A percentile compares a stretch with the other conserved stretches of the same genome.
Conservation (phyloP, 306 rosid genomes). For the Castanea crenata region DNA sequence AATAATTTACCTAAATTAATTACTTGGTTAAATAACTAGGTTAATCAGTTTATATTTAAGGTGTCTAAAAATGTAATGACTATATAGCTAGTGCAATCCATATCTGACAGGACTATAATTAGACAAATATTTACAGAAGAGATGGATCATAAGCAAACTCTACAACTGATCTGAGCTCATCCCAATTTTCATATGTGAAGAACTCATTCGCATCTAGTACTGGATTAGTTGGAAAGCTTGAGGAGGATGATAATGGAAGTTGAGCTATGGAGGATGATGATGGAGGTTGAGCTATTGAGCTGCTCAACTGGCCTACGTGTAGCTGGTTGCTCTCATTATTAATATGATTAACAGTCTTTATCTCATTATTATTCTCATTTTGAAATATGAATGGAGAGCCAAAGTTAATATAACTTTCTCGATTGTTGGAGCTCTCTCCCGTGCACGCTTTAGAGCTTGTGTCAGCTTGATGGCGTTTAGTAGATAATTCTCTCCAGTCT, state of each 20-base stretch:
- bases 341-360: slow-evolving; percentile 32
- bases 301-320: slow-evolving; percentile 25
- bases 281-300: slow-evolving; percentile 29
- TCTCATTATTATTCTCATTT: slow-evolving; percentile 22
- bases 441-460: slow-evolving; percentile 22
- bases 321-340: slow-evolving; percentile 23
- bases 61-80: too few relatives aligned
- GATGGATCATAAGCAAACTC: slow-evolving; percentile 57
- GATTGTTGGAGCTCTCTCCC: slow-evolving; percentile 28
- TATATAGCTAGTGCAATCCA: neutral
- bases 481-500: slow-evolving; percentile 44
- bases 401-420: slow-evolving; percentile 53
- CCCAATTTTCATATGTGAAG: slow-evolving; percentile 52
- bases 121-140: slow-evolving; percentile 12
- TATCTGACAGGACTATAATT: neutral
- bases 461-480: slow-evolving; percentile 32
- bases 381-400: slow-evolving; percentile 17
- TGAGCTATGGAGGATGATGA: slow-evolving; percentile 22
- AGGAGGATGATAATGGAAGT: slow-evolving; percentile 24
- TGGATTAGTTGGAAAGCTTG: slow-evolving; percentile 38
- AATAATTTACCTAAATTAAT: too few relatives aligned
- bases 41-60: too few relatives aligned
- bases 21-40: too few relatives aligned
- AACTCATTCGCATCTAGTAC: slow-evolving; percentile 27
- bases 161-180: slow-evolving; percentile 73